Conservation (phyloP, 1,139 yeast species). For the Saccharomycopsis phalli region DNA sequence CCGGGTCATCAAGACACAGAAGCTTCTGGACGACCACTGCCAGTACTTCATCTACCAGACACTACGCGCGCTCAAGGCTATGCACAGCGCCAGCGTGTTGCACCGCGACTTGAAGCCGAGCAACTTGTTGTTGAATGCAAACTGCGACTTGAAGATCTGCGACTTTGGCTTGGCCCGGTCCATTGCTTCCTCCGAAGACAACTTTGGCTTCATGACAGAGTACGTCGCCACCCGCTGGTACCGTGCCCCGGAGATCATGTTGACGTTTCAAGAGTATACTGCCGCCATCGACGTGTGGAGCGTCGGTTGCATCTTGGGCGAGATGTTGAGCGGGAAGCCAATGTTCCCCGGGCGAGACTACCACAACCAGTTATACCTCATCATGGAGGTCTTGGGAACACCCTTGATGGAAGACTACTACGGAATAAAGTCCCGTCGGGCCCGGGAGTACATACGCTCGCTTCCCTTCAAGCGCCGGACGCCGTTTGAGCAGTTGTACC, state of each 20-base stretch:
- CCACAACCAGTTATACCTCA: constrained; percentile 78
- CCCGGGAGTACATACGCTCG: constrained; percentile 74
- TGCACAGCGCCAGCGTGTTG: constrained; percentile 85
- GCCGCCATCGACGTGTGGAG: constrained; percentile 97
- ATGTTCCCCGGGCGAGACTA: constrained; percentile 93
- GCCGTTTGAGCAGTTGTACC: constrained; percentile 46
- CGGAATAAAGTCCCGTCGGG: constrained; percentile 74
- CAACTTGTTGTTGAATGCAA: constrained; percentile 75
- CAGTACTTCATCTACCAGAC: constrained; percentile 92
- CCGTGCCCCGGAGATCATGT: constrained; percentile 95
- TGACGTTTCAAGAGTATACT: constrained; percentile 86
- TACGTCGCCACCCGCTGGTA: constrained; percentile 98
- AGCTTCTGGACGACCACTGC: constrained; percentile 81
- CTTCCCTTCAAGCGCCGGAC: constrained; percentile 57
- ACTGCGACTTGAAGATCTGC: constrained; percentile 89
- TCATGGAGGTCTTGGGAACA: constrained; percentile 84
- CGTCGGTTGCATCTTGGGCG: constrained; percentile 92
- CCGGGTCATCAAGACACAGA: constrained; percentile 80
- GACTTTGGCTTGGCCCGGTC: constrained; percentile 90
- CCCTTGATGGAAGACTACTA: constrained; percentile 77
- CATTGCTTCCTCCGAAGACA: constrained; percentile 44
- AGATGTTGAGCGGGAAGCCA: constrained; percentile 80
- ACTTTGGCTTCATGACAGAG: constrained; percentile 79
- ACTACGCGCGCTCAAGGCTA: constrained; percentile 76
- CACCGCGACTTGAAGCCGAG: constrained; percentile 93